Evolutionary conservation across 371 early-diverging fungal genomes (phyloP).

Genomic region (Sporodiniella umbellata): DNA sequence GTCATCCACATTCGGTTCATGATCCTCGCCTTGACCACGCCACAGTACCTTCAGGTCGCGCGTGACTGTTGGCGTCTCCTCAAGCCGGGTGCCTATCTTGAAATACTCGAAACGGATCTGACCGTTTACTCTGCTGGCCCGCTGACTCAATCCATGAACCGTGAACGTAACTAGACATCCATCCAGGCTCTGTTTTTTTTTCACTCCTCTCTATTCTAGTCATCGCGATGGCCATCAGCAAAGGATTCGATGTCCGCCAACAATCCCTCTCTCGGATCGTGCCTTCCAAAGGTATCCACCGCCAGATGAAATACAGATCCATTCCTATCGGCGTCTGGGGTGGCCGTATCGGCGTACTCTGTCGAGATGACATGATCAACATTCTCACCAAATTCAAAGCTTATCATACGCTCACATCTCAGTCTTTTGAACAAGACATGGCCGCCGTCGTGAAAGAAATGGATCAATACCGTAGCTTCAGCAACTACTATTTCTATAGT

Average conservation of each 20-base stretch:
- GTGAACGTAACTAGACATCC: constrained; percentile 18
- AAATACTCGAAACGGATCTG: constrained; percentile 31
- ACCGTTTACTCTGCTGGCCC: constrained; percentile 29
- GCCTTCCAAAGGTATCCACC: constrained; percentile 14
- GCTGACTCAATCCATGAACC: constrained; percentile 19
- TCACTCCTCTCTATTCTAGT: constrained; percentile 4
- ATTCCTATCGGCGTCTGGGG: constrained; percentile 37
- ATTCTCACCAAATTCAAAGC: constrained; percentile 21
- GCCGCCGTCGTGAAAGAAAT: constrained; percentile 10
- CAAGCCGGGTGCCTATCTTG: constrained; percentile 28
- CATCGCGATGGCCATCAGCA: constrained; percentile 13
- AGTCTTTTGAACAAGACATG: constrained; percentile 9
- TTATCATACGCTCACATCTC: neutral
- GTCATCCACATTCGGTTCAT: constrained; percentile 31
- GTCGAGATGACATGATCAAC: constrained; percentile 24
- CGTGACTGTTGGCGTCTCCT: constrained; percentile 30
- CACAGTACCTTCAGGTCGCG: constrained; percentile 22
- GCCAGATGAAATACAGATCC: constrained; percentile 26
- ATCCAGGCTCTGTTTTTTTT: neutral
- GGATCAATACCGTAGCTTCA: constrained; percentile 27
- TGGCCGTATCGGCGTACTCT: constrained; percentile 30
- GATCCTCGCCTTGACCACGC: constrained; percentile 21
- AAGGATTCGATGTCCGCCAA: constrained; percentile 15
- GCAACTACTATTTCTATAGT: constrained; percentile 20
- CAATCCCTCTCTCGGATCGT: constrained; percentile 11